Evolutionary conservation across 2,329 filamentous ascomycete species (phyloP).

Genomic region (Fusarium pseudonygamai): DNA sequence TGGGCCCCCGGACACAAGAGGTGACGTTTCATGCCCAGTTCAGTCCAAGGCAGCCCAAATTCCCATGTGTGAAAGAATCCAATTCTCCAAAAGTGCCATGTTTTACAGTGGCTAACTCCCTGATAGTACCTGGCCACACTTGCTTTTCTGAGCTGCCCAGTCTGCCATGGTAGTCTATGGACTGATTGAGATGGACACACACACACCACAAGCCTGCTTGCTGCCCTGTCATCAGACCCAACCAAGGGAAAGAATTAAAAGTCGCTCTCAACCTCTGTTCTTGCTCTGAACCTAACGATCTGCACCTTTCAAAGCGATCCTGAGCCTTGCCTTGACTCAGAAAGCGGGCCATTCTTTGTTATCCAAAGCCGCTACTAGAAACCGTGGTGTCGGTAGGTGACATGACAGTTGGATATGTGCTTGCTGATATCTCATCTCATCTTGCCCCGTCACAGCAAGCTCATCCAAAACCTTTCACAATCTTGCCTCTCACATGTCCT

Average conservation of each 20-base stretch:
- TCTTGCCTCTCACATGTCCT: not conserved
- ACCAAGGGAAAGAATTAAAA: slow-evolving; percentile 16
- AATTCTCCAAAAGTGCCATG: slow-evolving; percentile 38
- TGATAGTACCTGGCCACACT: not conserved
- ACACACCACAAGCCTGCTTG: not conserved
- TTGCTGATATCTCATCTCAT: slow-evolving; percentile 1
- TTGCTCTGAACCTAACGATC: not conserved
- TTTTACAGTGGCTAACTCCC: slow-evolving; percentile 8
- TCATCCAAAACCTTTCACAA: not conserved
- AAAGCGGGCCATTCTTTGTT: slow-evolving; percentile 19
- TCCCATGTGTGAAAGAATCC: slow-evolving; percentile 31
- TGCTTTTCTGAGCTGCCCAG: not conserved
- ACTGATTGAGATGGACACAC: not conserved
- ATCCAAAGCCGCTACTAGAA: not conserved
- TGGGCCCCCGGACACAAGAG: slow-evolving; percentile 14
- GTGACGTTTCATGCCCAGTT: slow-evolving; percentile 14
- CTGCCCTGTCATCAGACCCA: slow-evolving; percentile 24
- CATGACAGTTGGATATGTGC: not conserved
- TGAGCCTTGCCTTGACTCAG: slow-evolving; percentile 12
- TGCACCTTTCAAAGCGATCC: not conserved
- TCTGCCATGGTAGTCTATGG: not conserved
- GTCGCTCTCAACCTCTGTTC: slow-evolving; percentile 4
- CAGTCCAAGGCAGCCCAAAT: slow-evolving; percentile 1
- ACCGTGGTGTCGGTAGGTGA: not conserved
- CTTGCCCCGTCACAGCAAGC: not conserved